Base-by-base conservation (phyloP, 1,139 yeast genomes). In the Meyerozyma elateridarum region DNA sequence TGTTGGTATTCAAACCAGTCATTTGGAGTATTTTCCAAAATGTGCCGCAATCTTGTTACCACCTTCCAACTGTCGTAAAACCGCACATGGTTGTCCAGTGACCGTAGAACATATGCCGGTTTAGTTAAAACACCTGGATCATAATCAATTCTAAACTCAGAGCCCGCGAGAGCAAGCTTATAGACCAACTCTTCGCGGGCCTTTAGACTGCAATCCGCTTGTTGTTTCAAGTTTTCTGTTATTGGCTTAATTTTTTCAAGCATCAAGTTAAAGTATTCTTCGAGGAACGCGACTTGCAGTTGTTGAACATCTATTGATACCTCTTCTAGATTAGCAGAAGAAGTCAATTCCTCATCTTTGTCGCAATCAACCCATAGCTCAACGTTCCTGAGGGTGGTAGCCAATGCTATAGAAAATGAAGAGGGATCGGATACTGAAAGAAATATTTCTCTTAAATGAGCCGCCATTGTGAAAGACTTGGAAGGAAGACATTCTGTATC, bases 91-190 rank as follows among this genome's bases (percentile, higher is more conserved):
- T 77, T 73, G 25, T 69, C 67, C 2, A 80, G 73, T 2, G 88
- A 71, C 38, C 95, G 70, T 33, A 85, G 73, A 25, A 87, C 75
- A 44, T 82, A 80, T 0, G 96, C 84, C 0, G 96, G 96, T 33
- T 88, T 79, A 0, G 96, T 89, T 32, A 91, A 70, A 8, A 87
- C 96, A 6, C 85, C 79, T 0, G 97, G 94, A 48, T 91, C 97
- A 45, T 84, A 84, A 34, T 78, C 79, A 29, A 88, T 73, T 21
- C 71, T 67, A 47, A 67, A 74, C 9, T 63, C 60, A 13, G 68
- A 71, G 21, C 91, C 79, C 0, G 89, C 91, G 18, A 61, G 51
- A 0, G 91, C 71, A 15, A 87, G 55, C 25, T 69, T 61, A 46
- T 78, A 75, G 1, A 81, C 59, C 11, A 80, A 55, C 32, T 72